Evolutionary conservation across 2,329 filamentous ascomycete species (phyloP).

Genomic region (Hypoxylon sp.): DNA sequence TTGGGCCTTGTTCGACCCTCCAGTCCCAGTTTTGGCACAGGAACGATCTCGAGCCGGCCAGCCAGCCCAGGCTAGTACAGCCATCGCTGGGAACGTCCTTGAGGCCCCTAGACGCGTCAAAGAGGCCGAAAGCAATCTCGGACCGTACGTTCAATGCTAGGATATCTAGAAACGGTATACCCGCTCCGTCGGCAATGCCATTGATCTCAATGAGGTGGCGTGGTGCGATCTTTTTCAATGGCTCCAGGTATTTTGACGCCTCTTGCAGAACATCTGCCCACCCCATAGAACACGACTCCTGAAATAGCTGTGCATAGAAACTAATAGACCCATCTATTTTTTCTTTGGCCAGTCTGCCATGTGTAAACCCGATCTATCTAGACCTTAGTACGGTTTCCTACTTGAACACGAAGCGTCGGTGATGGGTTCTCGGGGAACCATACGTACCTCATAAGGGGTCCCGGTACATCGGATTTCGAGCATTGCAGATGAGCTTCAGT

Average conservation of each 20-base stretch:
- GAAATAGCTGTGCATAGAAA: constrained; percentile 55
- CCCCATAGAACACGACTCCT: constrained; percentile 49
- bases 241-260: constrained; percentile 61
- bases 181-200: constrained; percentile 66
- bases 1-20: constrained; percentile 62
- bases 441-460: constrained; percentile 42
- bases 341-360: constrained; percentile 50
- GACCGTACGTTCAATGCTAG: constrained; percentile 69
- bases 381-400: background rate
- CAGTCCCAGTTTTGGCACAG: constrained; percentile 73
- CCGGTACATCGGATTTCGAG: constrained; percentile 40
- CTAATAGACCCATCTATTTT: constrained; percentile 52
- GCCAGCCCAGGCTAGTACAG: constrained; percentile 66
- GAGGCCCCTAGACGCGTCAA: constrained; percentile 45
- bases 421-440: constrained; percentile 18
- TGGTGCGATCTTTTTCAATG: constrained; percentile 55
- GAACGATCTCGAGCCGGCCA: constrained; percentile 52
- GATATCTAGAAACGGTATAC: constrained; percentile 62
- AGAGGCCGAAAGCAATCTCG: constrained; percentile 69
- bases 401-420: background rate
- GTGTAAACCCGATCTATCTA: constrained; percentile 53
- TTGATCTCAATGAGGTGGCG: constrained; percentile 59
- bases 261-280: constrained; percentile 52
- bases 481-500: constrained; percentile 16
- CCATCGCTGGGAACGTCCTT: constrained; percentile 58